These are phyloP conservation scores for Penstemon davidsonii DNA, from an alignment of 257 asterid species.

Conservation along the genomic window DNA sequence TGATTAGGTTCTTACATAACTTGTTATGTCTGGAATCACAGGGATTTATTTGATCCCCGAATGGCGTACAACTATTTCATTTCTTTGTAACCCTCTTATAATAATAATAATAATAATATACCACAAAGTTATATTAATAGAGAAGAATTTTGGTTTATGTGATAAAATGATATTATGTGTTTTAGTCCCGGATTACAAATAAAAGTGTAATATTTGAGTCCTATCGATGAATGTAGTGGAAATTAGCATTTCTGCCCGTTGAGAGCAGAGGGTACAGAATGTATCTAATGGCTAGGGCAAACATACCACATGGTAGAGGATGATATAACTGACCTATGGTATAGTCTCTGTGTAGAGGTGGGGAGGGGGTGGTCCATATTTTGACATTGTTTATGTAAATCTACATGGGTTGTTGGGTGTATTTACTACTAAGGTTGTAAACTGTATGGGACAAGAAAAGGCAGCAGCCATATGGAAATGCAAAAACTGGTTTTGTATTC, in stretches of 20 bases:
- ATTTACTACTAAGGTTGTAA: constrained; percentile 34
- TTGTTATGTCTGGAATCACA: constrained; percentile 21
- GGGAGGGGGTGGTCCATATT: constrained; percentile 35
- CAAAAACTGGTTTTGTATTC: constrained; percentile 24
- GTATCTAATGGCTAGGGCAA: constrained; percentile 29
- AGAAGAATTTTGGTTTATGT: too few relatives aligned
- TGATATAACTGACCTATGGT: constrained; percentile 32
- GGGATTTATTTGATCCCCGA: constrained; percentile 28
- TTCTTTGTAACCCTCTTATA: too few relatives aligned
- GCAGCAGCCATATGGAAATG: constrained; percentile 35
- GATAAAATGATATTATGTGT: too few relatives aligned
- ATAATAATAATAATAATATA: not conserved
- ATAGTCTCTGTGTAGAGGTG: constrained; percentile 23
- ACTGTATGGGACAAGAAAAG: constrained; percentile 33
- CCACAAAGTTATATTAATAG: too few relatives aligned
- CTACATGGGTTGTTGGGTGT: constrained; percentile 50
- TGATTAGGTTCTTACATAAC: constrained; percentile 32
- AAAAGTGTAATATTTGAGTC: not conserved
- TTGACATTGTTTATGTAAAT: constrained; percentile 25
- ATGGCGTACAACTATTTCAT: not conserved
- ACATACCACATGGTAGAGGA: constrained; percentile 43
- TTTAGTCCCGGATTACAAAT: not conserved
- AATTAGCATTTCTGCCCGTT: constrained; percentile 13
- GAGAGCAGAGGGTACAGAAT: constrained; percentile 19
- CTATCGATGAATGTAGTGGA: constrained; percentile 15